Evolutionary conservation across 1,284 basidiomycete species (phyloP), one percentile per base, ranked within the genome.

Genomic region (Austropuccinia psidii): DNA sequence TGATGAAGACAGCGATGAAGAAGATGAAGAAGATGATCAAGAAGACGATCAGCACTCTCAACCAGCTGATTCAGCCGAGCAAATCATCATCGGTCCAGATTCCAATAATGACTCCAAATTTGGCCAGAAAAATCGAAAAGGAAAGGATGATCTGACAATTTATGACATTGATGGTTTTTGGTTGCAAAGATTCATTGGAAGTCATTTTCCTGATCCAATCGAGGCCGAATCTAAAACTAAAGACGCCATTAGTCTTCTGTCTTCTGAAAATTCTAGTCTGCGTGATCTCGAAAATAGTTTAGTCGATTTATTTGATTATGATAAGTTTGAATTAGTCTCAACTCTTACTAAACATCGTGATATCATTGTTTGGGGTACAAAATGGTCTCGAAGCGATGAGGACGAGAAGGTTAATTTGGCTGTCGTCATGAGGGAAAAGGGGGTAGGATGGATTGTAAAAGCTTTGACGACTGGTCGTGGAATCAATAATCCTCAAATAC

Each of bases 361-460:
- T 69, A 89, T 93, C 73, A 85, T 98, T 64, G 92, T 98, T 0
- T 99, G 96, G 96, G 98, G 94, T 80, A 98, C 96, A 50, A 94
- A 94, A 81, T 86, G 98, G 58, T 91, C 93, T 79, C 87, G 94
- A 52, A 90, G 89, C 64, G 89, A 90, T 77, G 91, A 90, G 0
- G 90, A 98, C 73, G 93, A 94, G 80, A 87, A 89, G 69, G 87
- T 95, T 72, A 93, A 98, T 78, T 86, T 98, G 43, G 93, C 98
- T 82, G 96, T 98, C 1, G 92, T 91, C 0, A 99, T 99, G 95
- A 86, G 96, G 58, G 96, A 98, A 83, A 94, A 92, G 82, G 93
- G 91, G 24, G 87, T 94, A 1, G 93, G 91, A 1, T 98, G 93
- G 93, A 98, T 99, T 80, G 80, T 97, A 68, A 88, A 91, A 69